A percentile compares a stretch with the other conserved stretches of the same genome.
These are phyloP conservation scores for Gracilaria domingensis DNA, from an alignment of 23 red algal species.

Conservation along the genomic window DNA sequence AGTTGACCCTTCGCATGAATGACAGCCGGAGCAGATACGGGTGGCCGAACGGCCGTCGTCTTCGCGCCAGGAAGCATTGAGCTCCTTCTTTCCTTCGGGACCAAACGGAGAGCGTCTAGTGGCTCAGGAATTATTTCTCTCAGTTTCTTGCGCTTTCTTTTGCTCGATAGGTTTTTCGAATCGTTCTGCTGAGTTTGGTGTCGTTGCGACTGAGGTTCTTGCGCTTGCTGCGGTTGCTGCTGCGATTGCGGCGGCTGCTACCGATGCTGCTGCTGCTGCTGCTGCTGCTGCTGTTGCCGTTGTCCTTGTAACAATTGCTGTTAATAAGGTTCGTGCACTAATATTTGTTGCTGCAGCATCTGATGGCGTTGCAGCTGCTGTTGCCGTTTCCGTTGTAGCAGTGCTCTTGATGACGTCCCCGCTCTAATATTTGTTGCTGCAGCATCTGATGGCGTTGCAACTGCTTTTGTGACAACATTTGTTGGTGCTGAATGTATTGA, in stretches of 20 bases:
- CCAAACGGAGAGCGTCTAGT: neutral
- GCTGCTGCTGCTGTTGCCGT: too few species aligned
- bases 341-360: too few species aligned
- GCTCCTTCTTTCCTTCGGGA: conserved; percentile 1
- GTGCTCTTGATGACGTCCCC: conserved; percentile 14
- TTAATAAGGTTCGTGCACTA: too few species aligned
- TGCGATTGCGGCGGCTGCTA: neutral
- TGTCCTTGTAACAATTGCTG: too few species aligned
- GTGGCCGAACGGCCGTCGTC: neutral
- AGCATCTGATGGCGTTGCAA: conserved; percentile 32
- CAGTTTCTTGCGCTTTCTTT: neutral
- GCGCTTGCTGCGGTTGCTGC: neutral
- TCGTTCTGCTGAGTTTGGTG: neutral
- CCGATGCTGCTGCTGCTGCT: neutral
- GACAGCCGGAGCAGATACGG: neutral
- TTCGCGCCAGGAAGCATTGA: neutral
- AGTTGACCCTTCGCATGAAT: neutral
- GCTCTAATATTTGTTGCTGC: conserved; percentile 15
- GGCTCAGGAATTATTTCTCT: neutral
- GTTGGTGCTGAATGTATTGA: conserved; percentile 15
- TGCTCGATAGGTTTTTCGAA: neutral
- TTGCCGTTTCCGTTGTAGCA: too few species aligned
- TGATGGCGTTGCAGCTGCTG: too few species aligned
- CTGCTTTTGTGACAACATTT: conserved; percentile 23
- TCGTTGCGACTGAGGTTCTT: too few species aligned